Percentiles rank a stretch among this genome's conserved stretches.
Evolutionary conservation across 2,329 filamentous ascomycete genomes (phyloP).

Genomic region (Tolypocladium ophioglossoides): DNA sequence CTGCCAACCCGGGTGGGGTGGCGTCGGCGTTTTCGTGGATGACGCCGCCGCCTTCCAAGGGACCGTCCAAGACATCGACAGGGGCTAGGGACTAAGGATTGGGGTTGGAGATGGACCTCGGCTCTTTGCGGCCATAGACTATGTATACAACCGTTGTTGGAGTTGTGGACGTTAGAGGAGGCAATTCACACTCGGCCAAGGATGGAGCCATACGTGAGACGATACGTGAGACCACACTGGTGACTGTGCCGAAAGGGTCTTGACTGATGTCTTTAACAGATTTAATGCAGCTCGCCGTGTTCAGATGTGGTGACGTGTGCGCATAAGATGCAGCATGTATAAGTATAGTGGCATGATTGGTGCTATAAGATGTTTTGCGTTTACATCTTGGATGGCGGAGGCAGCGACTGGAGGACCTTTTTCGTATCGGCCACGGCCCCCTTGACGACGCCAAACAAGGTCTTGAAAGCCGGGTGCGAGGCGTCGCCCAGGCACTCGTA

Average conservation of each 20-base stretch:
- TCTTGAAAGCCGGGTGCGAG: constrained; percentile 58
- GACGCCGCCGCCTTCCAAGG: constrained; percentile 37
- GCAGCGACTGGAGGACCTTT: constrained; percentile 53
- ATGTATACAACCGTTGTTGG: background rate
- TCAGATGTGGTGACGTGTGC: background rate
- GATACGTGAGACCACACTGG: background rate
- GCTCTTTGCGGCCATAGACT: background rate
- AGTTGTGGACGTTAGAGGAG: background rate
- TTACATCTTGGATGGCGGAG: constrained; percentile 44
- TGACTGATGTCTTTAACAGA: background rate
- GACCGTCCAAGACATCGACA: constrained; percentile 20
- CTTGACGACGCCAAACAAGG: constrained; percentile 68
- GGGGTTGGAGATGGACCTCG: background rate
- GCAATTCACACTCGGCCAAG: background rate
- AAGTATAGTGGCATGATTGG: background rate
- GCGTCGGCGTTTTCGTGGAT: constrained; percentile 93
- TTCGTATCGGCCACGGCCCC: constrained; percentile 62
- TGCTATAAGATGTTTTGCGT: background rate
- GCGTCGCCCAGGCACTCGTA: constrained; percentile 89
- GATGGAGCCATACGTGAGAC: background rate
- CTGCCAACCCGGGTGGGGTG: constrained; percentile 78
- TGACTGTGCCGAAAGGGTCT: background rate
- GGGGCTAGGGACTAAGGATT: constrained; percentile 9
- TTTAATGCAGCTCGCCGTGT: background rate
- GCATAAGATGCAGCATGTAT: background rate